phyloP scores from a whole-genome alignment of 176 grass and related monocot genomes.

The Oryza punctata region DNA sequence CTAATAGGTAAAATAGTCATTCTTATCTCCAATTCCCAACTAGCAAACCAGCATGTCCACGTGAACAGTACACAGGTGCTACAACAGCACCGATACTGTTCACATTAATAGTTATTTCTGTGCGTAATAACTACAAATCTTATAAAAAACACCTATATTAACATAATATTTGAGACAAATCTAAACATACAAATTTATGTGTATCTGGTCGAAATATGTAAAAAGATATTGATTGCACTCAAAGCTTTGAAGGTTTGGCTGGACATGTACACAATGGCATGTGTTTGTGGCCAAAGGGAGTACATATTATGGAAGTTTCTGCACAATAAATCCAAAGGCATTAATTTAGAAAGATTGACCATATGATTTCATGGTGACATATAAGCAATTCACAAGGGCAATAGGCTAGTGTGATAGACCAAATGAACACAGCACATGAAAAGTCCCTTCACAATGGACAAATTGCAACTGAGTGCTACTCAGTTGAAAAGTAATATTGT shows the following conservation, averaged over 20 bases:
- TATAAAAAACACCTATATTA: background rate
- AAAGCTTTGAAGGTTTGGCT: too few relatives aligned
- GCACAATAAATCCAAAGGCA: background rate
- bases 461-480: conserved; percentile 16
- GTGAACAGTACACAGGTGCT: too few relatives aligned
- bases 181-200: background rate
- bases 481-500: conserved; percentile 14
- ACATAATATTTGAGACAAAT: background rate
- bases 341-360: background rate
- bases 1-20: too few relatives aligned
- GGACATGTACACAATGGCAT: background rate
- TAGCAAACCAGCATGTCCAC: too few relatives aligned
- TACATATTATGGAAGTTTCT: background rate
- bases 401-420: background rate
- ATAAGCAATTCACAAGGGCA: background rate
- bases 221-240: background rate
- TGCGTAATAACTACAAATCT: background rate
- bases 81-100: too few relatives aligned
- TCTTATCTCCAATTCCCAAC: too few relatives aligned
- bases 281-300: background rate
- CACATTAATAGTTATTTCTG: background rate
- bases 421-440: background rate
- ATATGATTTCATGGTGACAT: background rate
- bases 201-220: background rate
- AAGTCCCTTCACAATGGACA: background rate